phyloP scores from a whole-genome alignment of 345 rosid genomes.

The Moricandia arvensis region DNA sequence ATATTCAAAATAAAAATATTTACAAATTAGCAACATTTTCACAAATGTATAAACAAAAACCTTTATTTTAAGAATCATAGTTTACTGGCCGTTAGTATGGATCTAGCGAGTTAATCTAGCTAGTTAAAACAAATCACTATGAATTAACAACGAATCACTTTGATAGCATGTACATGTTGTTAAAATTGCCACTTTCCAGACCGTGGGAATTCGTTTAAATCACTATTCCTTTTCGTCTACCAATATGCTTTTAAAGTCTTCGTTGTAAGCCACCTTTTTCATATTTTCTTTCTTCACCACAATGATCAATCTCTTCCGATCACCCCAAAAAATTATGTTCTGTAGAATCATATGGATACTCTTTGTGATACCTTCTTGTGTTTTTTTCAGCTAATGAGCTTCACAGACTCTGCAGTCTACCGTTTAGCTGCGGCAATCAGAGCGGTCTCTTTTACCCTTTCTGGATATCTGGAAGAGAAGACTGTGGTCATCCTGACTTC shows the following conservation, averaged over 20 bases:
- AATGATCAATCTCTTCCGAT: background rate
- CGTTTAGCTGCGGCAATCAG: slow-evolving; percentile 7
- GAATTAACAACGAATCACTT: too few relatives aligned
- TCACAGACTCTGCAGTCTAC: slow-evolving; percentile 2
- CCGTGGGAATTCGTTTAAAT: slow-evolving; percentile 32
- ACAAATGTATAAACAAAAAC: too few relatives aligned
- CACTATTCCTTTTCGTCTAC: slow-evolving; percentile 17
- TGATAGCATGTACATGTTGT: too few relatives aligned
- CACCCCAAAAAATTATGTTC: background rate
- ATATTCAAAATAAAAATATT: too few relatives aligned
- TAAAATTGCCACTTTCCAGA: too few relatives aligned
- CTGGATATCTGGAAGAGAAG: slow-evolving; percentile 18
- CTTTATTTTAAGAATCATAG: too few relatives aligned
- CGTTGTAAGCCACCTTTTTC: slow-evolving; percentile 32
- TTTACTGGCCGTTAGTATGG: too few relatives aligned
- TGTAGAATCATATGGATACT: background rate
- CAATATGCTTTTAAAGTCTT: slow-evolving; percentile 30
- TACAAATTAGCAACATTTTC: too few relatives aligned
- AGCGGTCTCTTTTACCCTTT: slow-evolving; percentile 31
- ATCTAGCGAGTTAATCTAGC: too few relatives aligned
- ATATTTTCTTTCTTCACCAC: background rate
- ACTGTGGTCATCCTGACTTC: slow-evolving; percentile 44
- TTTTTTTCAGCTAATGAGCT: slow-evolving; percentile 1
- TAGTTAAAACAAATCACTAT: too few relatives aligned
- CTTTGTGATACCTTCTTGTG: background rate